Conservation (phyloP, 2,329 filamentous ascomycete species). For the Microcera coccophila region DNA sequence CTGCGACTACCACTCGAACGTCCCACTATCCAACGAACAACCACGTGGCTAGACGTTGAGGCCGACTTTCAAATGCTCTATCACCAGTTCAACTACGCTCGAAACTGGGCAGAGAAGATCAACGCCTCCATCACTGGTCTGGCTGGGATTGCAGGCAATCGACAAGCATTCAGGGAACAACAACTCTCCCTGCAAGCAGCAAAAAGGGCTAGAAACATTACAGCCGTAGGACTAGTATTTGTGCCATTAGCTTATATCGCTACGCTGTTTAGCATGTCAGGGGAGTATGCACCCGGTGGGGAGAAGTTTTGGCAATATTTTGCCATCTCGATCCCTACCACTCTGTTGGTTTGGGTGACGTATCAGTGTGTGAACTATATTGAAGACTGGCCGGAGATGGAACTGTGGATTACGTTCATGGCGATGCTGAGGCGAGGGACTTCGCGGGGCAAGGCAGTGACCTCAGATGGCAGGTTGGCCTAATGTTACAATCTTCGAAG, state of each 20-base stretch:
- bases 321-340: neutral
- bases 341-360: too few relatives aligned
- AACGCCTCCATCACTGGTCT: neutral
- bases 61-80: neutral
- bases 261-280: neutral
- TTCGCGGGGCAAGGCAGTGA: too few relatives aligned
- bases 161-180: neutral
- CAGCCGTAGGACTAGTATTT: neutral
- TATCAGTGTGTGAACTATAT: too few relatives aligned
- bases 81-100: neutral
- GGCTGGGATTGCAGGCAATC: neutral
- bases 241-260: neutral
- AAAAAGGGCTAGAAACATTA: neutral
- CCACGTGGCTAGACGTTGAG: neutral
- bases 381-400: too few relatives aligned
- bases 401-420: too few relatives aligned
- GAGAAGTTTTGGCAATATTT: neutral
- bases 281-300: neutral
- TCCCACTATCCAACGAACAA: neutral
- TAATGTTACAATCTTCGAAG: too few relatives aligned
- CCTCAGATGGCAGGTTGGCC: too few relatives aligned
- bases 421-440: too few relatives aligned
- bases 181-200: neutral
- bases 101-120: neutral
- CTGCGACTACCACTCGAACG: neutral